Evolutionary conservation across 805 yeast genomes (phyloP), one percentile per base, ranked within the genome.

Genomic region (Suhomyces emberorum): DNA sequence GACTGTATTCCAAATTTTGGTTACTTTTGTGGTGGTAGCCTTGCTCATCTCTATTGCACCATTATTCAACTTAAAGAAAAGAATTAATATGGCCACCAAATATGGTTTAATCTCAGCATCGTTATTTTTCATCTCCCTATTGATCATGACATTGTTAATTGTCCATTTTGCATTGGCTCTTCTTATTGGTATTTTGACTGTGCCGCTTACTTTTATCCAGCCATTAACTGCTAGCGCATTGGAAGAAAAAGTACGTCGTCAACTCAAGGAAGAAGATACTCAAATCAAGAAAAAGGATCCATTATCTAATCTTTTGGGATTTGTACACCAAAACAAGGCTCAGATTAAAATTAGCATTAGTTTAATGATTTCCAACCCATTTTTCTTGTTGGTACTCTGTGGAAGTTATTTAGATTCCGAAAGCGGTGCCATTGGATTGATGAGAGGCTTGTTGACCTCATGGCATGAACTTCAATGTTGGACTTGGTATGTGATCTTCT

Each of bases 91-190:
- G 35, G 35, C 51, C 3, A 39, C 48, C 12, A 53, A 64, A 4
- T 59, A 52, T 38, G 41, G 60, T 28, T 31, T 55, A 19, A 48
- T 66, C 18, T 69, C 85, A 2, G 66, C 83, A 24, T 66, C 84
- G 23, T 76, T 67, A 32, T 65, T 65, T 41, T 57, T 54, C 44
- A 77, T 83, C 35, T 80, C 95, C 21, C 70, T 88, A 53, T 69
- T 80, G 21, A 69, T 88, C 28, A 77, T 87, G 7, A 77, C 95
- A 0, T 63, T 88, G 28, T 64, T 91, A 35, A 88, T 88, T 43
- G 72, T 91, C 16, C 88, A 93, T 61, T 93, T 89, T 55, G 72
- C 97, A 1, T 69, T 93, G 42, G 86, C 96, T 0, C 70, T 86
- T 34, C 52, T 71, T 4, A 66, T 89, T 39, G 91, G 95, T 0